These are phyloP conservation scores for Puccinia polysora DNA, from an alignment of 1,284 basidiomycete species.

Conservation along the genomic window DNA sequence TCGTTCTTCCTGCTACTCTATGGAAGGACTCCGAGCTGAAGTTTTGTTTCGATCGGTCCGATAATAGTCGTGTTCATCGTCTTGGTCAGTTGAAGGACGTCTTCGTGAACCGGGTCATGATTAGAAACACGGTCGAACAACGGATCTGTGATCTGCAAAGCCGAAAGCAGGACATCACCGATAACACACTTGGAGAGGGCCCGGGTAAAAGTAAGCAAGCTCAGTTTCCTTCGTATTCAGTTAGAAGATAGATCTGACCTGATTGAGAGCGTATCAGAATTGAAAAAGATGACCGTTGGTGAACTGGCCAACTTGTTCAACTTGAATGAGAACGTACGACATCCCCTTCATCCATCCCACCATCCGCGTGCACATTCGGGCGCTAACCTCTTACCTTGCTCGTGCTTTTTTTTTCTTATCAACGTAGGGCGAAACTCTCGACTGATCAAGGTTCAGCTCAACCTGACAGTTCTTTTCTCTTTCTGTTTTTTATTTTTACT, in stretches of 20 bases:
- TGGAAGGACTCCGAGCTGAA: slow-evolving; percentile 48
- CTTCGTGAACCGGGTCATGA: slow-evolving; percentile 42
- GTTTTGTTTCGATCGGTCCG: slow-evolving; percentile 49
- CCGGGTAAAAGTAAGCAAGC: slow-evolving; percentile 46
- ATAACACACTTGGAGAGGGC: slow-evolving; percentile 55
- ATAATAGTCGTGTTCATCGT: slow-evolving; percentile 22
- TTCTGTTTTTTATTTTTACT: too few species aligned
- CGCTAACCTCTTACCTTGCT: too few species aligned
- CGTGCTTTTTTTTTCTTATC: too few species aligned
- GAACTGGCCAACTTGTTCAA: slow-evolving; percentile 5
- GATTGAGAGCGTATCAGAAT: neutral
- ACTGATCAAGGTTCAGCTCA: too few species aligned
- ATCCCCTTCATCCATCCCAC: too few species aligned
- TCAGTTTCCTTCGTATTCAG: neutral
- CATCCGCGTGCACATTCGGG: too few species aligned
- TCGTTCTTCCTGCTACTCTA: neutral
- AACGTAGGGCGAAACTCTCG: too few species aligned
- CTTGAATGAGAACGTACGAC: too few species aligned
- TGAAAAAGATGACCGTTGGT: slow-evolving; percentile 9
- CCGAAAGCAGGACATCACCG: slow-evolving; percentile 52
- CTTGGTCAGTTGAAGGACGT: slow-evolving; percentile 30
- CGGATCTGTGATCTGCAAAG: slow-evolving; percentile 51
- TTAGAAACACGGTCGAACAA: slow-evolving; percentile 53
- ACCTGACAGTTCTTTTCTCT: too few species aligned
- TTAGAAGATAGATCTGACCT: neutral